Evolutionary conservation across 306 rosid species (phyloP).

Genomic region (Prunus mongolica): DNA sequence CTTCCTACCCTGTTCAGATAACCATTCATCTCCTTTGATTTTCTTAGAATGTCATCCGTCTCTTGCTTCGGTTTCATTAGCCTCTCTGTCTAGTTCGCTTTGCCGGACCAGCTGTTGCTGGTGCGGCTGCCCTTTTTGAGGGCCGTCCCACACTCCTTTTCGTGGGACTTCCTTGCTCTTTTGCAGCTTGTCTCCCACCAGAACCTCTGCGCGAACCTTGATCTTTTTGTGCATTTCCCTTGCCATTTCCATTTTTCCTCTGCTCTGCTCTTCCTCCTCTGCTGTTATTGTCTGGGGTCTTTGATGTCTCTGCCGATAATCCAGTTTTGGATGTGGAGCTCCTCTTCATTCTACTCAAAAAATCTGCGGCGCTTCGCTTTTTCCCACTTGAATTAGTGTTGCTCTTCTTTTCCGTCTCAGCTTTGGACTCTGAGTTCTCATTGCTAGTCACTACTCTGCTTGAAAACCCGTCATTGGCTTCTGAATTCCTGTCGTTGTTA

Average conservation of each 20-base stretch:
- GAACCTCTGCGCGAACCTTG: slow-evolving; percentile 21
- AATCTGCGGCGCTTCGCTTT: slow-evolving; percentile 22
- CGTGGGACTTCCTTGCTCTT: slow-evolving; percentile 21
- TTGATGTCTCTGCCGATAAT: slow-evolving; percentile 11
- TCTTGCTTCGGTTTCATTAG: slow-evolving; percentile 8
- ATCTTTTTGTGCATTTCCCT: slow-evolving; percentile 7
- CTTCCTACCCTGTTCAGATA: neutral
- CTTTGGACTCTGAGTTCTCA: slow-evolving; percentile 20
- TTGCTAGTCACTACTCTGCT: slow-evolving; percentile 6
- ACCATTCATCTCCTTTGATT: slow-evolving; percentile 15
- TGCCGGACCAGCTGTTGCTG: slow-evolving; percentile 7
- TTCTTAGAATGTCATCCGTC: slow-evolving; percentile 14
- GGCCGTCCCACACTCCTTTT: slow-evolving; percentile 29
- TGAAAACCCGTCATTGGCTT: neutral
- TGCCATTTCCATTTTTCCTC: slow-evolving; percentile 9
- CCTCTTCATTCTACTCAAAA: slow-evolving; percentile 32
- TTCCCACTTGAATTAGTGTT: slow-evolving; percentile 6
- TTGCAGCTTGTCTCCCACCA: slow-evolving; percentile 8
- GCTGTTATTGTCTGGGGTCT: slow-evolving; percentile 6
- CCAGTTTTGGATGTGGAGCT: slow-evolving; percentile 4
- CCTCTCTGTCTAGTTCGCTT: slow-evolving; percentile 20
- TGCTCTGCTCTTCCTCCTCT: slow-evolving; percentile 18
- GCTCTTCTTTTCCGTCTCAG: slow-evolving; percentile 20
- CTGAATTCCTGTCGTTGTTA: slow-evolving; percentile 12
- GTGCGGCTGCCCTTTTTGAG: slow-evolving; percentile 17